These are phyloP conservation scores for Oryza rufipogon DNA, from an alignment of 176 grass and related monocot genomes.

Conservation along the genomic window DNA sequence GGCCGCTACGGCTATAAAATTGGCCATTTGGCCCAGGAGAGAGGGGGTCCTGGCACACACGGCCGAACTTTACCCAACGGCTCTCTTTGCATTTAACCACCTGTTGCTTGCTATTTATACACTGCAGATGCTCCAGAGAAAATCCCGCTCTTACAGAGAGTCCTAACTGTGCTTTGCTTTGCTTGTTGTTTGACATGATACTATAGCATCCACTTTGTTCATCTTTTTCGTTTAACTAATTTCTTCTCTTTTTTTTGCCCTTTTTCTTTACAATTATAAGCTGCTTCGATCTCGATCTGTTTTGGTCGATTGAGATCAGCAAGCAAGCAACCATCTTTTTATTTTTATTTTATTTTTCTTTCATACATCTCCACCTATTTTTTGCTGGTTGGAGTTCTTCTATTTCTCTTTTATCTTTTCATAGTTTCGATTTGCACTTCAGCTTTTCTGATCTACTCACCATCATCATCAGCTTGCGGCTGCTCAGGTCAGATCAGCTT, in stretches of 20 bases:
- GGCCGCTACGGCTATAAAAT: too few species aligned
- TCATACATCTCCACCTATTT: slow-evolving; percentile 1
- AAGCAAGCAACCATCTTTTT: not conserved
- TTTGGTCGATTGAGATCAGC: slow-evolving; percentile 45
- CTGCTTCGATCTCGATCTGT: slow-evolving; percentile 22
- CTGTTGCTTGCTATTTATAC: not conserved
- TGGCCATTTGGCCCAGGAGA: not conserved
- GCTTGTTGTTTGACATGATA: not conserved
- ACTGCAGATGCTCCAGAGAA: not conserved
- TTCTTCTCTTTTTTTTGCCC: too few species aligned
- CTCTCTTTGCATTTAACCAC: not conserved
- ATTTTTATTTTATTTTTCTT: not conserved
- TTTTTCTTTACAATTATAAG: not conserved
- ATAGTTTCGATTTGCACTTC: not conserved
- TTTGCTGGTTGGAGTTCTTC: slow-evolving; percentile 6
- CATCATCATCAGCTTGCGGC: too few species aligned
- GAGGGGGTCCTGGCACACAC: not conserved
- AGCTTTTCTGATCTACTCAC: not conserved
- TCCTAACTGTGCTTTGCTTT: too few species aligned
- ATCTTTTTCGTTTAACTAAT: not conserved
- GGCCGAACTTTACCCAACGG: slow-evolving; percentile 28
- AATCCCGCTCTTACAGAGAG: not conserved
- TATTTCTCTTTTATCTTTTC: too few species aligned
- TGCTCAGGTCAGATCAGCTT: not conserved
- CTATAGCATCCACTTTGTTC: not conserved